phyloP scores from a whole-genome alignment of 2,329 filamentous ascomycete genomes.

The Sporothrix sp. region DNA sequence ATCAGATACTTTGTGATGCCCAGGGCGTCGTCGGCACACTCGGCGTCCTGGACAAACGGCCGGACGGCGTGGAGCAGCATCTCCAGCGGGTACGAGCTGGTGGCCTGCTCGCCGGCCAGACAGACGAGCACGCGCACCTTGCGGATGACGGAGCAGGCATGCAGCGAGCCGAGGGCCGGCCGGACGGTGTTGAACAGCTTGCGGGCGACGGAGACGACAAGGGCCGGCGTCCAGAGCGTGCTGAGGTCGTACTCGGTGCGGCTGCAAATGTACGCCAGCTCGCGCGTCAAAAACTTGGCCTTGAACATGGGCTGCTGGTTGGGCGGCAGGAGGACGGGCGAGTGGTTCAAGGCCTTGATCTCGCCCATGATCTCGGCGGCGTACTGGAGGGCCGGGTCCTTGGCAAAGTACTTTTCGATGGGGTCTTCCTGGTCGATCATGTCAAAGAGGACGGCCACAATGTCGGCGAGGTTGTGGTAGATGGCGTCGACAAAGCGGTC shows the following conservation, averaged over 20 bases:
- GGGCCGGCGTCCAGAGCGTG: constrained; percentile 63
- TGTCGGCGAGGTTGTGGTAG: constrained; percentile 62
- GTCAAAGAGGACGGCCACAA: constrained; percentile 66
- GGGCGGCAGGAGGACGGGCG: constrained; percentile 54
- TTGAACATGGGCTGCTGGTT: constrained; percentile 84
- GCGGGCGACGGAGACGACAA: constrained; percentile 65
- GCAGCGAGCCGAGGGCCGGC: constrained; percentile 72
- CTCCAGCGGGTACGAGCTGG: constrained; percentile 73
- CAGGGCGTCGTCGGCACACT: constrained; percentile 84
- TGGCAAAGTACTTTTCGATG: constrained; percentile 57
- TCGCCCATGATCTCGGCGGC: constrained; percentile 55
- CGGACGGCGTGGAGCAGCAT: constrained; percentile 78
- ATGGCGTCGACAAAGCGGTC: constrained; percentile 54
- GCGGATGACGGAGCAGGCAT: constrained; percentile 76
- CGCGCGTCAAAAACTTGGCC: constrained; percentile 63
- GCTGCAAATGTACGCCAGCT: constrained; percentile 69
- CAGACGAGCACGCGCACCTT: constrained; percentile 76
- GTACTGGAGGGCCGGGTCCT: constrained; percentile 46
- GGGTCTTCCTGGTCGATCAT: constrained; percentile 68
- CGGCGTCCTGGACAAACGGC: constrained; percentile 67
- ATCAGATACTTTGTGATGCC: constrained; percentile 82
- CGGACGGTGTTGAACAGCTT: constrained; percentile 73
- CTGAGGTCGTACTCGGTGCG: constrained; percentile 55
- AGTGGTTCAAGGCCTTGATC: constrained; percentile 61
- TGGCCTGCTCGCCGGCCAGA: constrained; percentile 63